phyloP scores from a whole-genome alignment of 2,329 filamentous ascomycete species.

The Lomentospora prolificans region DNA sequence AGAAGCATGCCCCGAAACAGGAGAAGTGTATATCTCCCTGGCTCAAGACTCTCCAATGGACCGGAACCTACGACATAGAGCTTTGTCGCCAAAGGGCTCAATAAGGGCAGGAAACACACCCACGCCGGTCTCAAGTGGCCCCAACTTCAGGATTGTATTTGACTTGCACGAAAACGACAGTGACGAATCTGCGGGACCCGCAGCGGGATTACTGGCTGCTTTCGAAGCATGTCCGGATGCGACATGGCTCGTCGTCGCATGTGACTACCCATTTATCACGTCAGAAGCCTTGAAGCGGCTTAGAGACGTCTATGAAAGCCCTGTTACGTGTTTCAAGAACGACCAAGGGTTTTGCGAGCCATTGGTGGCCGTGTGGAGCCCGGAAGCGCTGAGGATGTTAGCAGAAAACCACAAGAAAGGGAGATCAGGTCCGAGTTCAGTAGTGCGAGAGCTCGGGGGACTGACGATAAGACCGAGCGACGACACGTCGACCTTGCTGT shows the following conservation, averaged over 20 bases:
- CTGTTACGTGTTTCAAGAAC: slow-evolving; percentile 1
- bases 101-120: background rate
- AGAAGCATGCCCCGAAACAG: background rate
- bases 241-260: background rate
- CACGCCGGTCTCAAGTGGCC: too few relatives aligned
- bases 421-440: background rate
- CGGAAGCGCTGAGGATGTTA: background rate
- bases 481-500: background rate
- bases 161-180: background rate
- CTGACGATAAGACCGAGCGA: background rate
- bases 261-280: background rate
- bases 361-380: background rate
- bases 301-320: background rate
- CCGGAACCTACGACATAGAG: background rate
- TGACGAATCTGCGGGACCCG: background rate
- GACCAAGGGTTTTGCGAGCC: background rate
- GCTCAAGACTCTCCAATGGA: background rate
- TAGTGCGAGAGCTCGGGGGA: background rate
- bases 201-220: background rate
- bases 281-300: background rate
- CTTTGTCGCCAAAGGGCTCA: background rate
- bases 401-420: background rate
- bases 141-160: background rate
- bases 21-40: background rate
- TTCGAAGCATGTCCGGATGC: background rate